Conservation (phyloP, 352 stramenopile species). For the Globisporangium paroecandrum region DNA sequence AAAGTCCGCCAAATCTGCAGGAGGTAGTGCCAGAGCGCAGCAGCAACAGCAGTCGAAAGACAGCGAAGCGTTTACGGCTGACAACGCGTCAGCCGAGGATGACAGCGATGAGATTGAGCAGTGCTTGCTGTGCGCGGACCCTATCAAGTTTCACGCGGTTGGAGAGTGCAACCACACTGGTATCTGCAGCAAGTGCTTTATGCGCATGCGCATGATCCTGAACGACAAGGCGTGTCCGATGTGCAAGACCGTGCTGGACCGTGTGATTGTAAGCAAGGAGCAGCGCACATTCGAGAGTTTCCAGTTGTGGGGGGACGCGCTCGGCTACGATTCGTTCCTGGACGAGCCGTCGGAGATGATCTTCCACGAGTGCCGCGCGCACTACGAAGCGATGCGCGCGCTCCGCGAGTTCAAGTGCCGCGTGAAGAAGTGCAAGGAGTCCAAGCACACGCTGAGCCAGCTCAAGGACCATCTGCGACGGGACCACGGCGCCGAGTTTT, state of each 20-base stretch:
- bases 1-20: background rate
- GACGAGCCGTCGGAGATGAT: slow-evolving; percentile 80
- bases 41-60: slow-evolving; percentile 1
- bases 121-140: slow-evolving; percentile 69
- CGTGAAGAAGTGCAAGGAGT: slow-evolving; percentile 56
- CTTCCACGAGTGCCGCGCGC: slow-evolving; percentile 59
- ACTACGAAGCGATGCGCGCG: slow-evolving; percentile 56
- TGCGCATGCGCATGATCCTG: slow-evolving; percentile 79
- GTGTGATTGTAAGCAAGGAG: slow-evolving; percentile 57
- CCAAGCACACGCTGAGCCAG: slow-evolving; percentile 46
- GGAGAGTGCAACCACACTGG: slow-evolving; percentile 77
- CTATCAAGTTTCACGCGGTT: slow-evolving; percentile 66
- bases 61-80: background rate
- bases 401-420: slow-evolving; percentile 63
- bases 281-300: slow-evolving; percentile 60
- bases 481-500: slow-evolving; percentile 71
- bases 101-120: slow-evolving; percentile 32
- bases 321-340: slow-evolving; percentile 54
- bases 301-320: slow-evolving; percentile 70
- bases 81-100: slow-evolving; percentile 13
- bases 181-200: slow-evolving; percentile 80
- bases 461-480: slow-evolving; percentile 70
- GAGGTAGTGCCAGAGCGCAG: background rate
- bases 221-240: slow-evolving; percentile 77
- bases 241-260: slow-evolving; percentile 68